A percentile compares a stretch with the other conserved stretches of the same genome.
Evolutionary conservation across 805 yeast species (phyloP).

Genomic region (Yarrowia porcina): DNA sequence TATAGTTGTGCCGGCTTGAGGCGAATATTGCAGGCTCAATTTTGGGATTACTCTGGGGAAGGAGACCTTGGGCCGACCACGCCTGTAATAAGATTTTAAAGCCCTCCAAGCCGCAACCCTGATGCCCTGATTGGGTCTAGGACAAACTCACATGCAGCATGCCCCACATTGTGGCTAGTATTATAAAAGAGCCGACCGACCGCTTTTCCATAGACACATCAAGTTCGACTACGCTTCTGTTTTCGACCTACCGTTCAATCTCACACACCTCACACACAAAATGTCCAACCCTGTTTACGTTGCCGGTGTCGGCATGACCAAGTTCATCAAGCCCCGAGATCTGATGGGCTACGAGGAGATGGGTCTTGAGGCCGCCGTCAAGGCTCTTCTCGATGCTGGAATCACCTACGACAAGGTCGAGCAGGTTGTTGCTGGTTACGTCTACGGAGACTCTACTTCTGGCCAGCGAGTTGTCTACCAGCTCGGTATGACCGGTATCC

Average conservation of each 20-base stretch:
- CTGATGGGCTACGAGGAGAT: conserved; percentile 31
- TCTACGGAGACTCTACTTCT: conserved; percentile 33
- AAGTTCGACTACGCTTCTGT: not conserved
- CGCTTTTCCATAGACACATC: not conserved
- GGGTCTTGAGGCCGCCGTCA: conserved; percentile 34
- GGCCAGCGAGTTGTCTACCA: conserved; percentile 34
- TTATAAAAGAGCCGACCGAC: not conserved
- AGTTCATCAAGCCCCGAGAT: conserved; percentile 34
- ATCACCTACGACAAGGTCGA: conserved; percentile 33
- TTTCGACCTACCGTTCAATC: not conserved
- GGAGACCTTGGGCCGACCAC: conserved; percentile 10
- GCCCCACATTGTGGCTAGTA: conserved; percentile 24
- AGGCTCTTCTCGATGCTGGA: conserved; percentile 34
- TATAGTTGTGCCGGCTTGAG: conserved; percentile 9
- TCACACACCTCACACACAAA: not conserved
- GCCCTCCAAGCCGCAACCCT: not conserved
- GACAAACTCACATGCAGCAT: conserved; percentile 15
- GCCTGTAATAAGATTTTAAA: conserved; percentile 9
- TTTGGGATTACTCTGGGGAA: conserved; percentile 18
- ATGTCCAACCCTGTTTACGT: conserved; percentile 29
- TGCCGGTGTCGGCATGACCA: conserved; percentile 35
- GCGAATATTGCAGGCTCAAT: not conserved
- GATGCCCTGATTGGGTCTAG: not conserved
- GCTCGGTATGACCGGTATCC: conserved; percentile 34
- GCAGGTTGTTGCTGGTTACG: conserved; percentile 31